phyloP scores from a whole-genome alignment of 75 land plant genomes.

The Pinus taeda region DNA sequence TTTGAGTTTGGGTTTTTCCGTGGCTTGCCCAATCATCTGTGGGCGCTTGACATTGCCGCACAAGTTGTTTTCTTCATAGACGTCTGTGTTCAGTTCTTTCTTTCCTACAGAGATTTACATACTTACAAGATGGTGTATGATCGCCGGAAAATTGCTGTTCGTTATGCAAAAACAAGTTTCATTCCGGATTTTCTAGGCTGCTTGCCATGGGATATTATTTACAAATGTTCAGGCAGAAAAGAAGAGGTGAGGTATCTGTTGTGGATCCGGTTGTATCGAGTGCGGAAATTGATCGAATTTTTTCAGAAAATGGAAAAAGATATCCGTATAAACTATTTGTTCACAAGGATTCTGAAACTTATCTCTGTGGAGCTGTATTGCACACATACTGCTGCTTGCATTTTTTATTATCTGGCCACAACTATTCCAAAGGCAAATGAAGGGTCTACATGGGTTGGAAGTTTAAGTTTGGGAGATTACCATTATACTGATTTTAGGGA shows the following conservation, averaged over 20 bases:
- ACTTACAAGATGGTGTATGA: slow-evolving; percentile 54
- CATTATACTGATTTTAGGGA: slow-evolving; percentile 52
- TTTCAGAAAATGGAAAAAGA: slow-evolving; percentile 70
- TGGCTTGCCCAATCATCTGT: slow-evolving; percentile 53
- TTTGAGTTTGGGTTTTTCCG: slow-evolving; percentile 81
- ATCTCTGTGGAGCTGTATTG: slow-evolving; percentile 81
- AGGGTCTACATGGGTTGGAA: slow-evolving; percentile 78
- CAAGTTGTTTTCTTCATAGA: slow-evolving; percentile 66
- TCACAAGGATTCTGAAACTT: slow-evolving; percentile 79
- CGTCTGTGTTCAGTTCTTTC: slow-evolving; percentile 55
- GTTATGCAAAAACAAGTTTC: slow-evolving; percentile 61
- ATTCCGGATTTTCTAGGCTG: slow-evolving; percentile 58
- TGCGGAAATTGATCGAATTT: slow-evolving; percentile 50
- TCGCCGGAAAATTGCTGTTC: slow-evolving; percentile 45
- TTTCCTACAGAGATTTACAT: slow-evolving; percentile 57
- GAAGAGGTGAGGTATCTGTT: slow-evolving; percentile 72
- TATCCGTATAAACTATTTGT: slow-evolving; percentile 70
- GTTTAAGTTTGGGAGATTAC: slow-evolving; percentile 61
- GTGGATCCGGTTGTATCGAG: slow-evolving; percentile 73
- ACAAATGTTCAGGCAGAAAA: slow-evolving; percentile 50
- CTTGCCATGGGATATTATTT: slow-evolving; percentile 76
- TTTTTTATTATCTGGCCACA: slow-evolving; percentile 87
- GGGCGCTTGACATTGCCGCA: slow-evolving; percentile 58
- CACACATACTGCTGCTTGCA: slow-evolving; percentile 94
- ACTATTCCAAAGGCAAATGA: slow-evolving; percentile 58